These are phyloP conservation scores for Saccharomycopsis synnaedendra DNA, from an alignment of 805 yeast genomes.

Conservation along the genomic window DNA sequence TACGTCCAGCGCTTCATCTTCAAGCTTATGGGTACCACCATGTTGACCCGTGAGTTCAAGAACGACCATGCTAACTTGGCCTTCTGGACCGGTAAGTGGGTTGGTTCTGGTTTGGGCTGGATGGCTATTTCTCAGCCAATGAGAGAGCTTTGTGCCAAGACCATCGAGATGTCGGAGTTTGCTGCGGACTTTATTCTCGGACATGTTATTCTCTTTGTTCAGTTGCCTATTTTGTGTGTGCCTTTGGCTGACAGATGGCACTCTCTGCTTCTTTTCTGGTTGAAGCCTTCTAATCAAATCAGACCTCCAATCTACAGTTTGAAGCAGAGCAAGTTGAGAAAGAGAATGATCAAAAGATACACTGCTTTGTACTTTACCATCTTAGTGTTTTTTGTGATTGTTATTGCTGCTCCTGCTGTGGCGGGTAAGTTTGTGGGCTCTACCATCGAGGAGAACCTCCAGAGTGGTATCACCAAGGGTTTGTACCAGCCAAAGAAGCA, in stretches of 20 bases:
- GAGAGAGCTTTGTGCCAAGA: conserved; percentile 52
- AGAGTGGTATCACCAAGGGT: conserved; percentile 23
- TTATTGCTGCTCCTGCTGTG: conserved; percentile 39
- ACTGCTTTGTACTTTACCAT: conserved; percentile 33
- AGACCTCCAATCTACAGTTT: conserved; percentile 27
- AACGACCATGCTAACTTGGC: conserved; percentile 52
- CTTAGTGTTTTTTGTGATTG: conserved; percentile 27
- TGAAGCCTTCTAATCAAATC: conserved; percentile 38
- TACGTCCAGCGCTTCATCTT: conserved; percentile 48
- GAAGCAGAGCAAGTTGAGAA: conserved; percentile 29
- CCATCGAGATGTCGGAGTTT: conserved; percentile 56
- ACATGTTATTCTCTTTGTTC: conserved; percentile 45
- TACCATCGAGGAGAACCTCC: conserved; percentile 17
- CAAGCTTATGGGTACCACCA: conserved; percentile 34
- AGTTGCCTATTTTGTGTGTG: conserved; percentile 47
- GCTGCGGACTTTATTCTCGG: conserved; percentile 52
- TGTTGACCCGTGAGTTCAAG: conserved; percentile 52
- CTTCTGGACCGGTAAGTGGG: conserved; percentile 78
- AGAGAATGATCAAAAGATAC: conserved; percentile 32
- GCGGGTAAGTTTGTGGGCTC: conserved; percentile 18
- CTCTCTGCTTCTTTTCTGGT: conserved; percentile 57
- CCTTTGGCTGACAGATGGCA: conserved; percentile 62
- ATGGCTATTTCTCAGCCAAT: conserved; percentile 47
- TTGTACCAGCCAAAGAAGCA: conserved; percentile 50
- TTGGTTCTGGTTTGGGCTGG: conserved; percentile 51